Evolutionary conservation across 2,329 filamentous ascomycete genomes (phyloP).

Genomic region (Monosporascus sp.): DNA sequence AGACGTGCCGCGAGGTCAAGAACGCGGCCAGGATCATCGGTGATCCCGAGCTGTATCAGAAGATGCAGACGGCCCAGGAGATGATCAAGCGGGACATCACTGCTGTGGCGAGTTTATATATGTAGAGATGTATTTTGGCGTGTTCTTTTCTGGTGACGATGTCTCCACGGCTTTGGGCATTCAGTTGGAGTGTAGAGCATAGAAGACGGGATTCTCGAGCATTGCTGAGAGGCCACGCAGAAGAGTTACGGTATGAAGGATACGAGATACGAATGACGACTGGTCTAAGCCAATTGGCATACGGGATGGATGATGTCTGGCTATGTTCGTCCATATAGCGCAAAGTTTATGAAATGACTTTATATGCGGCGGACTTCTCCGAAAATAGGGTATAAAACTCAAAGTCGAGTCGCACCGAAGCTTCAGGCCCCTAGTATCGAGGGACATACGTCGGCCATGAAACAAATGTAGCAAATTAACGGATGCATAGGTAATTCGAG

Average conservation of each 20-base stretch:
- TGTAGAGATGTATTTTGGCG: conserved; percentile 45
- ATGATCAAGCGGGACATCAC: conserved; percentile 96
- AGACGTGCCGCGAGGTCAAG: conserved; percentile 95
- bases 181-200: neutral
- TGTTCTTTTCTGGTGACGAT: neutral
- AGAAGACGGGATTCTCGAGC: neutral
- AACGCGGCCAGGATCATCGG: conserved; percentile 94
- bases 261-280: neutral
- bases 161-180: no score
- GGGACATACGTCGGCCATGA: no score
- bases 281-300: neutral
- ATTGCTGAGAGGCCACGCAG: neutral
- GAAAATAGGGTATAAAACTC: no score
- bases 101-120: conserved; percentile 81
- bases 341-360: no score
- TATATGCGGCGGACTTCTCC: no score
- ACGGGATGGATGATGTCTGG: no score
- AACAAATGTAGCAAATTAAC: no score
- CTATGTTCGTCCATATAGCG: no score
- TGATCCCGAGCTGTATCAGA: conserved; percentile 85
- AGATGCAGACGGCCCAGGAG: conserved; percentile 97
- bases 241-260: neutral
- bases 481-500: no score
- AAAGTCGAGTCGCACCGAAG: no score
- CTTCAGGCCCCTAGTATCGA: no score